Evolutionary conservation across 2,329 filamentous ascomycete species (phyloP), one percentile per base, ranked within the genome.

Genomic region (Xylaria digitata): DNA sequence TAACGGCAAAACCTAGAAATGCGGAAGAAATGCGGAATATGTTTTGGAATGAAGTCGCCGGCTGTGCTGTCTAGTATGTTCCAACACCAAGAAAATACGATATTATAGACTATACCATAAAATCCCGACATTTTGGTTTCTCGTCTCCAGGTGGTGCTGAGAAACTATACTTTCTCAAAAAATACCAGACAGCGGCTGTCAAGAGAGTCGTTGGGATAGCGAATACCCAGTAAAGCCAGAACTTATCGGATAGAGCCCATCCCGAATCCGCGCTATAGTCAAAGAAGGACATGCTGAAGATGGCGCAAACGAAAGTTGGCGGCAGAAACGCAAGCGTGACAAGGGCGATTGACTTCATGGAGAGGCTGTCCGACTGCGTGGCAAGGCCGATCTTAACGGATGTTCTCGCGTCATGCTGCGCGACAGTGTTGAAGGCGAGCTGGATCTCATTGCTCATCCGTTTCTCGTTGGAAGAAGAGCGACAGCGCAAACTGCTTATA

Each of bases 371-470:
- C 0, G 66, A 66, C n/a, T 80, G 78, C 0, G 82, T 77, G 0
- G 80, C 79, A 9, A 74, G 75, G 0, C 79, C 79, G 8, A 85
- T 82, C 8, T 78, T 58, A 1, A 84, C 76, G 0, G 81, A 79
- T 0, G 77, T 71, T 0, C 70, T 65, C 0, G 82, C 75, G 54
- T 84, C 81, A 42, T 80, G 73, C 66, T 84, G 81, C 0, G 82
- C 78, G 0, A 83, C 80, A 0, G 71, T 77, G 68, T 85, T 82
- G 73, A 82, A 85, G 0, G 80, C 72, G 67, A 90, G 78, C 63
- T 88, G 76, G 76, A 90, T 81, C 82, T 89, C 75, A 78, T 89
- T 76, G 75, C 84, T 56, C 73, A 90, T 78, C 65, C 88, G 69
- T 15, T 81, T 76, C 13, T 79, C 77, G 71, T 81, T 83, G 0